A percentile compares a stretch with the other conserved stretches of the same genome.
Conservation (phyloP, 805 yeast genomes). For the Metschnikowia peoriensis region DNA sequence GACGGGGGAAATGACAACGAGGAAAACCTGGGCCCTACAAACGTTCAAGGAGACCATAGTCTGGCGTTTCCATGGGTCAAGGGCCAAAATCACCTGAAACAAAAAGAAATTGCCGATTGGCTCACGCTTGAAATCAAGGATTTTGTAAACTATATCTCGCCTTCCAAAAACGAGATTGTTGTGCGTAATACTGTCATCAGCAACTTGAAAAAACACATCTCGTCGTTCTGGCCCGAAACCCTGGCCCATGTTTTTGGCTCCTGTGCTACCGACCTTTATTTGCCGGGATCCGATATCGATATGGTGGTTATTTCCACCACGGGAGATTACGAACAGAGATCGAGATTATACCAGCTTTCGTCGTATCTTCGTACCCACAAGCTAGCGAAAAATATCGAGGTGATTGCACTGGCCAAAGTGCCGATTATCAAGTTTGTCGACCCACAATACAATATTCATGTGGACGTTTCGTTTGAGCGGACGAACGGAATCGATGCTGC, state of each 20-base stretch:
- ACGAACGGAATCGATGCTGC: constrained; percentile 84
- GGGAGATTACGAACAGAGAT: constrained; percentile 59
- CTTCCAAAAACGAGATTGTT: constrained; percentile 69
- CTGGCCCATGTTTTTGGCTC: constrained; percentile 90
- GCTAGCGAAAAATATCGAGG: constrained; percentile 73
- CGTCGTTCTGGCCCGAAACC: constrained; percentile 70
- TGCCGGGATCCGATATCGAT: constrained; percentile 95
- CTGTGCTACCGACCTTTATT: constrained; percentile 85
- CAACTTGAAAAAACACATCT: constrained; percentile 52
- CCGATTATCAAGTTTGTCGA: constrained; percentile 93
- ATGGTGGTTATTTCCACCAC: constrained; percentile 73
- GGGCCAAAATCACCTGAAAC: constrained; percentile 73
- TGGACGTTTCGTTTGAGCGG: constrained; percentile 89
- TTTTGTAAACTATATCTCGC: constrained; percentile 82
- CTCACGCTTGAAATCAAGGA: constrained; percentile 81
- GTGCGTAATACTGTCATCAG: constrained; percentile 65
- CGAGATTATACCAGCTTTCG: constrained; percentile 69
- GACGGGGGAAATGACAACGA: constrained; percentile 27
- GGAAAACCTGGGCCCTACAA: constrained; percentile 28
- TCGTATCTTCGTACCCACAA: constrained; percentile 59
- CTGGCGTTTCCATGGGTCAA: constrained; percentile 70
- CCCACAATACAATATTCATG: constrained; percentile 62
- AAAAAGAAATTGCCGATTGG: constrained; percentile 82
- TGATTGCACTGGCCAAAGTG: constrained; percentile 85
- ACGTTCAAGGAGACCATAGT: constrained; percentile 19